These are phyloP conservation scores for Hemisphaericaspora xylanilytica DNA, from an alignment of 1,139 yeast genomes.

Conservation along the genomic window DNA sequence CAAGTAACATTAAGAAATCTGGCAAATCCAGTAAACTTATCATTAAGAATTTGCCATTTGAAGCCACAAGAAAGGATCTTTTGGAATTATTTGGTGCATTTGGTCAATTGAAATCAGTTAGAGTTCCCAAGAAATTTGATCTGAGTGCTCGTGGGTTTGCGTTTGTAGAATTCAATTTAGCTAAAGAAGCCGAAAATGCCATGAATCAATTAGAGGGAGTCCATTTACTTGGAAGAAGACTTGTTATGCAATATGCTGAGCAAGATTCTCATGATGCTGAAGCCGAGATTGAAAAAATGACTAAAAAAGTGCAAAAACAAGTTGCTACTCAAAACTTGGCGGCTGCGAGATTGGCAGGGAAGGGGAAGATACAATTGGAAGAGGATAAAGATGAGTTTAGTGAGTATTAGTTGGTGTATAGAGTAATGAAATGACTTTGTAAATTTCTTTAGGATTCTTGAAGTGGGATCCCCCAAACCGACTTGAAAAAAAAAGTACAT, in stretches of 20 bases:
- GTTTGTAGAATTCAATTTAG: constrained; percentile 83
- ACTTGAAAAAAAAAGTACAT: too few relatives aligned
- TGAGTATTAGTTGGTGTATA: constrained; percentile 4
- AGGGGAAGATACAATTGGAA: constrained; percentile 71
- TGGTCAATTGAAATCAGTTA: constrained; percentile 90
- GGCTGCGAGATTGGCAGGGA: constrained; percentile 71
- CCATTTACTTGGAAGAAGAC: constrained; percentile 91
- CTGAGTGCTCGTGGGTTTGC: constrained; percentile 97
- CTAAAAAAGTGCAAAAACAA: constrained; percentile 78
- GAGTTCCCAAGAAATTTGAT: constrained; percentile 96
- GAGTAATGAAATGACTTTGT: too few relatives aligned
- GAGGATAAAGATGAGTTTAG: constrained; percentile 41
- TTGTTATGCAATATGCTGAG: constrained; percentile 94
- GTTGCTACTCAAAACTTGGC: constrained; percentile 72
- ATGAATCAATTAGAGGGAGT: constrained; percentile 94
- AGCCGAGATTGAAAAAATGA: constrained; percentile 87
- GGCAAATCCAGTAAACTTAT: constrained; percentile 66
- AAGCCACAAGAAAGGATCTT: constrained; percentile 88
- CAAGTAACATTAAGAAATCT: constrained; percentile 32
- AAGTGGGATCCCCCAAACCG: too few relatives aligned
- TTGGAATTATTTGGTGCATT: constrained; percentile 88
- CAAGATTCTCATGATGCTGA: constrained; percentile 80
- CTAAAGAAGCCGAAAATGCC: constrained; percentile 95
- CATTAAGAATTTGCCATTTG: constrained; percentile 96
- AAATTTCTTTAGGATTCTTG: too few relatives aligned